Evolutionary conservation across 108 stramenopile species (phyloP).

Genomic region (Hondaea fermentalgiana): DNA sequence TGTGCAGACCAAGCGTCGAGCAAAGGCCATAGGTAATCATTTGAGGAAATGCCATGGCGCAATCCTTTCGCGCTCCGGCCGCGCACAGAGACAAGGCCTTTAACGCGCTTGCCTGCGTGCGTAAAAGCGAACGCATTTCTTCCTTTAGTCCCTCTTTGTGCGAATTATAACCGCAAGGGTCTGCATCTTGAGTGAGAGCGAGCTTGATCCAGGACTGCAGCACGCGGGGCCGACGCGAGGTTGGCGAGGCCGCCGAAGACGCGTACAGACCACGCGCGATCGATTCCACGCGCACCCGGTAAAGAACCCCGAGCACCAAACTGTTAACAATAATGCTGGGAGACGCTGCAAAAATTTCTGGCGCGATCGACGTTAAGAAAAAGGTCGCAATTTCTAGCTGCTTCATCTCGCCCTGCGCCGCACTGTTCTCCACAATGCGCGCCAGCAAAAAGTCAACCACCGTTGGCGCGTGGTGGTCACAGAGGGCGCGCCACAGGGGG

Average conservation of each 20-base stretch:
- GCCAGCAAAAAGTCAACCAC: neutral
- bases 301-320: neutral
- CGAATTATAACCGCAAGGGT: neutral
- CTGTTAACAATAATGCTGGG: neutral
- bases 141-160: neutral
- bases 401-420: neutral
- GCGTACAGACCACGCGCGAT: neutral
- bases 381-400: neutral
- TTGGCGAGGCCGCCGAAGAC: neutral
- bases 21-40: neutral
- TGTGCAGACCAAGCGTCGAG: neutral
- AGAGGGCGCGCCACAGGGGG: neutral
- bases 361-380: neutral
- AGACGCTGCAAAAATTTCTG: neutral
- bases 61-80: neutral
- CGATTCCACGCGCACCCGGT: neutral
- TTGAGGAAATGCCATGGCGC: neutral
- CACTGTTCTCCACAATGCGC: neutral
- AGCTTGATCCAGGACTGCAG: neutral
- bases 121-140: neutral
- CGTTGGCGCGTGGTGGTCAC: neutral
- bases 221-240: neutral
- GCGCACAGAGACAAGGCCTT: neutral
- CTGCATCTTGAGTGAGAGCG: neutral
- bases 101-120: neutral